Evolutionary conservation across 1,139 yeast genomes (phyloP).

Genomic region (Pichia sp.): DNA sequence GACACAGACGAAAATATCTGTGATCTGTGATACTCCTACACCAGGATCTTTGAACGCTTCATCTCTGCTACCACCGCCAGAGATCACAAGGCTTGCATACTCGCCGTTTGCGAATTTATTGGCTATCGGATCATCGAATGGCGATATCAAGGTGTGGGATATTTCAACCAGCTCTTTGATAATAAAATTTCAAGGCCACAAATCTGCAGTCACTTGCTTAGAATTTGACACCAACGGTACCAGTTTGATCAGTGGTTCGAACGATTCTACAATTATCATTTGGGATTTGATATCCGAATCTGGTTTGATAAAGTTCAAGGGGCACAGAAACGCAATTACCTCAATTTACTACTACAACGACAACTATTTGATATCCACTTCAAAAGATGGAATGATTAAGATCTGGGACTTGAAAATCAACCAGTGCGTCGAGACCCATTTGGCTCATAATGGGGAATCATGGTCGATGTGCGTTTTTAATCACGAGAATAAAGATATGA

Average conservation of each 20-base stretch:
- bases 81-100: constrained; percentile 56
- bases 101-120: constrained; percentile 62
- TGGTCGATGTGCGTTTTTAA: constrained; percentile 62
- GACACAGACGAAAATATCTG: constrained; percentile 67
- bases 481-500: constrained; percentile 37
- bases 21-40: constrained; percentile 60
- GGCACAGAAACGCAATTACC: constrained; percentile 87
- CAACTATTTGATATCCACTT: constrained; percentile 68
- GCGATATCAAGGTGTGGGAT: constrained; percentile 92
- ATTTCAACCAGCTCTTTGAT: constrained; percentile 69
- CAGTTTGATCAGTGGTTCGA: constrained; percentile 77
- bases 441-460: constrained; percentile 90
- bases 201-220: constrained; percentile 63
- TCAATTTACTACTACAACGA: constrained; percentile 57
- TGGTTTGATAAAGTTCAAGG: constrained; percentile 79
- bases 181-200: constrained; percentile 83
- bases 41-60: constrained; percentile 73
- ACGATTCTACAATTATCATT: constrained; percentile 75
- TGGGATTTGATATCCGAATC: constrained; percentile 96
- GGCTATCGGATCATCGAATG: constrained; percentile 89
- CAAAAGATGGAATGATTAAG: constrained; percentile 88
- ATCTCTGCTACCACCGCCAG: constrained; percentile 56
- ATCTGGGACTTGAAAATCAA: constrained; percentile 89
- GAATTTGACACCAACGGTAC: constrained; percentile 80
- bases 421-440: constrained; percentile 90